Percentiles rank a stretch among this genome's conserved stretches.
Evolutionary conservation across 2,329 filamentous ascomycete species (phyloP).

Genomic region (Beauveria varroae): DNA sequence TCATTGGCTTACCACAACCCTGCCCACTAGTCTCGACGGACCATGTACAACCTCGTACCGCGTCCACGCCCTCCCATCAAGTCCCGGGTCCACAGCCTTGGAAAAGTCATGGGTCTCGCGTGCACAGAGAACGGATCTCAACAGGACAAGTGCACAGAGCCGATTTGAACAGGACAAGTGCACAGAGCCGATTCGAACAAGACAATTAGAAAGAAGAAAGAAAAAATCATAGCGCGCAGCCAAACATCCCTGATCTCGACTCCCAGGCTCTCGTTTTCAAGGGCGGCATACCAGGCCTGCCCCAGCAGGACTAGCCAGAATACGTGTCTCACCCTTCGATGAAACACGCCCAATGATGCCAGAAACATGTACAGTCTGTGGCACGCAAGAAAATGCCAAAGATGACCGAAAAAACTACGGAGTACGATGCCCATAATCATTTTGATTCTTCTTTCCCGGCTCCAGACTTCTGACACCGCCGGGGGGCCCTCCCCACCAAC

Average conservation of each 20-base stretch:
- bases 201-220: background rate
- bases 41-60: too few species aligned
- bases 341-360: constrained; percentile 25
- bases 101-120: background rate
- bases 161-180: too few species aligned
- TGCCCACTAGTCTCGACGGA: too few species aligned
- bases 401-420: background rate
- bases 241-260: background rate
- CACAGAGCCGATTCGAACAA: background rate
- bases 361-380: constrained; percentile 17
- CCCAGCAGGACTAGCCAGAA: constrained; percentile 13
- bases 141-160: background rate
- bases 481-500: background rate
- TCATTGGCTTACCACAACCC: too few species aligned
- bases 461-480: constrained; percentile 2
- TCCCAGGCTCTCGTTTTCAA: background rate
- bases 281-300: constrained; percentile 7
- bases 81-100: background rate
- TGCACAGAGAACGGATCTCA: background rate
- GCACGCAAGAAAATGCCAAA: constrained; percentile 6
- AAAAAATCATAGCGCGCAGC: background rate
- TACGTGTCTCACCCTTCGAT: constrained; percentile 25
- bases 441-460: background rate
- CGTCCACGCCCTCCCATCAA: background rate
- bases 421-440: background rate